These are phyloP conservation scores for Xylaria flabelliformis DNA, from an alignment of 495 filamentous ascomycete species.

Conservation along the genomic window DNA sequence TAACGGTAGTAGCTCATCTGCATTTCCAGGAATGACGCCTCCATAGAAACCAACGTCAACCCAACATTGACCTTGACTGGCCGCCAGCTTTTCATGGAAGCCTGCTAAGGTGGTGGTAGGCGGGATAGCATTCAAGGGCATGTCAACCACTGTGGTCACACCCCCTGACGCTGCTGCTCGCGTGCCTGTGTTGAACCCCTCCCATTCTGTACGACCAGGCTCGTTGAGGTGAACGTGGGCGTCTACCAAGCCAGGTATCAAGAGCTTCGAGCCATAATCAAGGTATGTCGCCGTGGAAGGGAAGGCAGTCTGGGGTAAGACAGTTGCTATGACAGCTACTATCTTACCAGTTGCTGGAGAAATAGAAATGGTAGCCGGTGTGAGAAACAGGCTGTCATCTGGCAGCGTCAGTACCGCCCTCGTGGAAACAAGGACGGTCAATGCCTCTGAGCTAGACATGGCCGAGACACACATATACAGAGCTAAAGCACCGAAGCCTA, in stretches of 20 bases:
- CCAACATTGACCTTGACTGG: slow-evolving; percentile 92
- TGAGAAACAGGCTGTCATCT: slow-evolving; percentile 56
- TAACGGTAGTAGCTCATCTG: slow-evolving; percentile 76
- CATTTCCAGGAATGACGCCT: slow-evolving; percentile 91
- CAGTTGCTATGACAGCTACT: slow-evolving; percentile 71
- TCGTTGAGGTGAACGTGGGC: slow-evolving; percentile 98
- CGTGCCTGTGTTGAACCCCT: slow-evolving; percentile 94
- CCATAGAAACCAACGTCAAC: slow-evolving; percentile 99
- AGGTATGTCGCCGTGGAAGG: slow-evolving; percentile 73
- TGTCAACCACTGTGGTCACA: slow-evolving; percentile 97
- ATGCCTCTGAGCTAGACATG: slow-evolving; percentile 33
- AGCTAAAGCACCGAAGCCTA: not conserved
- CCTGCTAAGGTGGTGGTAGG: slow-evolving; percentile 89
- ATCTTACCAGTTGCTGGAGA: slow-evolving; percentile 85
- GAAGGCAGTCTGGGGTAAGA: slow-evolving; percentile 76
- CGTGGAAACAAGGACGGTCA: slow-evolving; percentile 77
- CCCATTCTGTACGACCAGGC: slow-evolving; percentile 97
- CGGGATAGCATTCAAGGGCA: slow-evolving; percentile 97
- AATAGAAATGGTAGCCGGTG: slow-evolving; percentile 75
- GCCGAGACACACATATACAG: slow-evolving; percentile 1
- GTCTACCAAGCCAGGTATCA: slow-evolving; percentile 93
- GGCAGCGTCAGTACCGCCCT: slow-evolving; percentile 80
- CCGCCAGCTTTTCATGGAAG: slow-evolving; percentile 82
- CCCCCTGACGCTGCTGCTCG: slow-evolving; percentile 93
- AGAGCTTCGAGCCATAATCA: slow-evolving; percentile 84